phyloP scores from a whole-genome alignment of 139 green algal genomes.

The Chlamydomonas asymmetrica region DNA sequence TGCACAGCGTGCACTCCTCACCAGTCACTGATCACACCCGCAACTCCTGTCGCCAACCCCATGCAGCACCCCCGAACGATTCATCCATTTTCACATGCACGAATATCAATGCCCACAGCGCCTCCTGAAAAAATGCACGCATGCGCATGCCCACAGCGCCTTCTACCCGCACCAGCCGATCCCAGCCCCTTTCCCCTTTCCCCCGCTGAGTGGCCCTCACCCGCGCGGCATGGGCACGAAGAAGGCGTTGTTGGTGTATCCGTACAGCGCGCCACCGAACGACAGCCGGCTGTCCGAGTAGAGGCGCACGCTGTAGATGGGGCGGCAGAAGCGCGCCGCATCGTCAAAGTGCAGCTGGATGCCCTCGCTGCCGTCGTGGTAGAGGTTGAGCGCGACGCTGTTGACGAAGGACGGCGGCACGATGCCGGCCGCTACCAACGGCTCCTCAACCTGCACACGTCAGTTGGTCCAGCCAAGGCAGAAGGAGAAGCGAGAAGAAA shows the following conservation, averaged over 20 bases:
- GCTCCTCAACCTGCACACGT: conserved; percentile 49
- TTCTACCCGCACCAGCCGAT: too few species aligned
- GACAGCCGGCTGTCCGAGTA: conserved; percentile 72
- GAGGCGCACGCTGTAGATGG: conserved; percentile 67
- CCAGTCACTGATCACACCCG: too few species aligned
- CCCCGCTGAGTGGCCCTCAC: too few species aligned
- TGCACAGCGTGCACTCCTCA: too few species aligned
- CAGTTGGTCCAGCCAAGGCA: too few species aligned
- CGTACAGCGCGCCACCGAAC: conserved; percentile 73
- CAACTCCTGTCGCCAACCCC: too few species aligned
- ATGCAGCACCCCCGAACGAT: too few species aligned
- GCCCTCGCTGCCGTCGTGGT: conserved; percentile 76
- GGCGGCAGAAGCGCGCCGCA: conserved; percentile 57
- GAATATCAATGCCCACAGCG: too few species aligned
- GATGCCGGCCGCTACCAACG: conserved; percentile 48
- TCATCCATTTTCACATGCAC: too few species aligned
- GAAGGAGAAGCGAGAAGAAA: too few species aligned
- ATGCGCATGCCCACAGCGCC: background rate
- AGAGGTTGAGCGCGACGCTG: conserved; percentile 69
- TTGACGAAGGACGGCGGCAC: conserved; percentile 56
- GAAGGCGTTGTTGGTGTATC: conserved; percentile 74
- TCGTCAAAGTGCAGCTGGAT: conserved; percentile 80
- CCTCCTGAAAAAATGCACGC: too few species aligned
- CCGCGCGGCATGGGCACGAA: conserved; percentile 70
- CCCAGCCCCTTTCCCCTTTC: too few species aligned